Evolutionary conservation across 768 basidiomycete genomes (phyloP).

Genomic region (Psilocybe cubensis): DNA sequence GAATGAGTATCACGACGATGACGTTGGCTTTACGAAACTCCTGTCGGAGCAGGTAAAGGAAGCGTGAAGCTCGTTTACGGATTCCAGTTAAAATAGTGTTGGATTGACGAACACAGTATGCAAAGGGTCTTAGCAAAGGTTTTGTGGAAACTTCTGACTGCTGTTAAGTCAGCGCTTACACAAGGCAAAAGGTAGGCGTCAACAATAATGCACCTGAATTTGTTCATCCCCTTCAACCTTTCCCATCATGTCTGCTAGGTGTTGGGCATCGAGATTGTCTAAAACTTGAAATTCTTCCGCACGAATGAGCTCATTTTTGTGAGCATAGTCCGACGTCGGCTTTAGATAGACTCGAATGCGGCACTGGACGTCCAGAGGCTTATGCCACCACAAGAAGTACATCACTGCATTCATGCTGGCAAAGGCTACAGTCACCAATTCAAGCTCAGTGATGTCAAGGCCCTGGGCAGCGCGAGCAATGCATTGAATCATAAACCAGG

Average conservation of each 20-base stretch:
- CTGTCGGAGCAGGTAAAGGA: neutral
- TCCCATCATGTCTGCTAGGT: neutral
- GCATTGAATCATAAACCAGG: slow-evolving; percentile 36
- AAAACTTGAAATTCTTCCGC: neutral
- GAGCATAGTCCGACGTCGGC: neutral
- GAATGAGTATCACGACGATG: neutral
- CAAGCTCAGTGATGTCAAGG: slow-evolving; percentile 35
- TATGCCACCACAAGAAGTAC: slow-evolving; percentile 39
- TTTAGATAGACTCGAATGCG: neutral
- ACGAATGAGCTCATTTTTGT: neutral
- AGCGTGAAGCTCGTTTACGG: no score
- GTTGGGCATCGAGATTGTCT: neutral
- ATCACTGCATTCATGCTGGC: slow-evolving; percentile 29
- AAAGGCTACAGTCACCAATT: slow-evolving; percentile 37
- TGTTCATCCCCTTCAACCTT: neutral
- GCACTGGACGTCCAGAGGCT: slow-evolving; percentile 33
- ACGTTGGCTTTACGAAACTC: neutral
- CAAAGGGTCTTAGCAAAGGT: neutral
- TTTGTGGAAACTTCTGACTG: neutral
- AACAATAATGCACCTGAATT: neutral
- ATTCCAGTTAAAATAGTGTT: neutral
- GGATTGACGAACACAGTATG: neutral
- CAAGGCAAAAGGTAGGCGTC: neutral
- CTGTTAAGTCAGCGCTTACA: neutral
- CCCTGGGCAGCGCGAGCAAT: slow-evolving; percentile 23